phyloP scores from a whole-genome alignment of 805 yeast genomes.

The Wickerhamomyces pijperi region DNA sequence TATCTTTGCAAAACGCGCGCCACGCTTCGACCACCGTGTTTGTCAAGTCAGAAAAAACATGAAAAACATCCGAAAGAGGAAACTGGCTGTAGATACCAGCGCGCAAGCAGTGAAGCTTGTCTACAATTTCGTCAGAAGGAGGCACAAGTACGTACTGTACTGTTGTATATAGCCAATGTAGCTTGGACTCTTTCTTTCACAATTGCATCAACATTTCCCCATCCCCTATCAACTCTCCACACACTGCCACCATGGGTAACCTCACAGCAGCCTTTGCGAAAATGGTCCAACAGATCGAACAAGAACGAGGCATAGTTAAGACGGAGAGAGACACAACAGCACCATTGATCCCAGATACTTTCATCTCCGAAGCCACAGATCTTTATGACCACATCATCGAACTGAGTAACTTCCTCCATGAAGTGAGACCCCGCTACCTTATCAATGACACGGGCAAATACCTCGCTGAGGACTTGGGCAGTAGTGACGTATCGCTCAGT shows the following conservation, averaged over 20 bases:
- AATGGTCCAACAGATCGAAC: slow-evolving; percentile 6
- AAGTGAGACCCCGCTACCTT: slow-evolving; percentile 19
- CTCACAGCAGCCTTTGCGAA: slow-evolving; percentile 7
- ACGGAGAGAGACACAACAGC: not conserved
- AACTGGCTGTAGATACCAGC: no score
- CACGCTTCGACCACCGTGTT: no score
- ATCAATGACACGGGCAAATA: slow-evolving; percentile 7
- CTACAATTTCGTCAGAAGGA: no score
- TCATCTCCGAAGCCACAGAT: slow-evolving; percentile 13
- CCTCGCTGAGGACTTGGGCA: not conserved
- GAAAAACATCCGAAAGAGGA: no score
- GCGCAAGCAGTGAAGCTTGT: no score
- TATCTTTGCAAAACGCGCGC: no score
- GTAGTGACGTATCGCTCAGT: slow-evolving; percentile 20
- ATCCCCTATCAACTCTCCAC: no score
- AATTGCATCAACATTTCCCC: no score
- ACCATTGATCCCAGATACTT: slow-evolving; percentile 12
- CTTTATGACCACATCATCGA: slow-evolving; percentile 17
- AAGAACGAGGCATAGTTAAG: slow-evolving; percentile 3
- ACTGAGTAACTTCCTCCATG: slow-evolving; percentile 16
- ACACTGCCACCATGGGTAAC: slow-evolving; percentile 11
- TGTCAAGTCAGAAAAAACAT: no score
- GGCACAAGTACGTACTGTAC: no score
- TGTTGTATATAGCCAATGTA: no score
- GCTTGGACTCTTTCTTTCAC: no score